Evolutionary conservation across 495 filamentous ascomycete genomes (phyloP), one percentile per base, ranked within the genome.

Genomic region (Penicillium cinerascens): DNA sequence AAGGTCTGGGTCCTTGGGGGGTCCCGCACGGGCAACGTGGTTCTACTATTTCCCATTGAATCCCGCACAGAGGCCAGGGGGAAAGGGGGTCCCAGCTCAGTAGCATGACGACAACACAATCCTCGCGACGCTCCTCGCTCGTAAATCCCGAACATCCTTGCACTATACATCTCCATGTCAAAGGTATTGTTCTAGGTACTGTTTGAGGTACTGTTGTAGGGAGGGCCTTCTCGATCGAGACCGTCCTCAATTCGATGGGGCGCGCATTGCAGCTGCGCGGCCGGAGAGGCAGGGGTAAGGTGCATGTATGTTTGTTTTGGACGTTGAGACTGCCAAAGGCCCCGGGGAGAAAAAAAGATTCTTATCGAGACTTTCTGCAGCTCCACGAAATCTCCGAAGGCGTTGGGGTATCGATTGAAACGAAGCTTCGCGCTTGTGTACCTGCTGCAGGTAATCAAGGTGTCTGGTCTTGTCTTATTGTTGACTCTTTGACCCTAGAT

Each of bases 1-100:
- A 13, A 52, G 48, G 51, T 54, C 54, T 49, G 47, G 55, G 47
- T 49, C 29, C 37, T 48, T 37, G 29, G 29, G 49, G 55, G 53
- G 43, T 33, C 51, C 44, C 54, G 49, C 47, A 51, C 54, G 44
- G 40, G 47, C 55, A 49, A 65, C 61, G 61, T 65, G 58, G 61
- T 64, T 61, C 54, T 50, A 61, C 47, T 59, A 13, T 51, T 49
- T 46, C 43, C 49, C 48, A 53, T 48, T 9, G 35, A 51, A 49
- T 56, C 25, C 52, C 47, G 56, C 46, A 48, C 38, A 49, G 29
- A 50, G 51, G 45, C 47, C 46, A 54, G 54, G 57, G 54, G 51
- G 25, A 46, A 41, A 42, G 58, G 50, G 41, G 52, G 51, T 29
- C 58, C 48, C 40, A 58, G 52, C 51, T 23, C 51, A 42, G 41